Evolutionary conservation across 2,329 filamentous ascomycete species (phyloP).

Genomic region (Microcyclospora pomicola): DNA sequence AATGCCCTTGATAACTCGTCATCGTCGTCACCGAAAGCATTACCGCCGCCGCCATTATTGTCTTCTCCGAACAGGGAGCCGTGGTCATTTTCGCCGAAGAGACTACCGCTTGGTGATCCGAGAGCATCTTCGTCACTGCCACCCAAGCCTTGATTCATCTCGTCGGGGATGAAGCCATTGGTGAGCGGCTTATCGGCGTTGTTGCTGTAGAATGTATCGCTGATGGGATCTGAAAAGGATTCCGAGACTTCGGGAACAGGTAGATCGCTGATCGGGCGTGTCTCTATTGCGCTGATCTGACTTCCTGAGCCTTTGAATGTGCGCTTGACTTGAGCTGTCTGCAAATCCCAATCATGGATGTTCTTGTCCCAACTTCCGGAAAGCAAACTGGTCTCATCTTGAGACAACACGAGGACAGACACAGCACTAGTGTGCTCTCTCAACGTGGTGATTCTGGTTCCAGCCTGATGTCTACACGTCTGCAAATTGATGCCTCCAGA

Average conservation of each 20-base stretch:
- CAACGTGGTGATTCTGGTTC: conserved; percentile 70
- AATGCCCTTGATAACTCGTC: conserved; percentile 69
- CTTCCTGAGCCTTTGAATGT: conserved; percentile 63
- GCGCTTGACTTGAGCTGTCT: conserved; percentile 64
- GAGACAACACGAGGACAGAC: conserved; percentile 66
- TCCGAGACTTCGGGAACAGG: conserved; percentile 61
- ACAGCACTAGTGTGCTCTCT: conserved; percentile 83
- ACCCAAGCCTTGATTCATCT: conserved; percentile 6
- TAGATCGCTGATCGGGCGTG: conserved; percentile 61
- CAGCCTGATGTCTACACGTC: conserved; percentile 86
- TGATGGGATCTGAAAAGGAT: conserved; percentile 45
- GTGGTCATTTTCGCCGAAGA: conserved; percentile 66
- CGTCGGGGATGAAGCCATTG: conserved; percentile 19
- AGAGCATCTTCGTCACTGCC: conserved; percentile 42
- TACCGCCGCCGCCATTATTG: conserved; percentile 31
- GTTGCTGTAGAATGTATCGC: conserved; percentile 58
- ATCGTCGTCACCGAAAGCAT: conserved; percentile 64
- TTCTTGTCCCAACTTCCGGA: conserved; percentile 96
- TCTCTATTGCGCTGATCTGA: conserved; percentile 80
- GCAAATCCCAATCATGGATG: conserved; percentile 87
- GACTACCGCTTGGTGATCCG: conserved; percentile 58
- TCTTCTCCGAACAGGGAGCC: conserved; percentile 69
- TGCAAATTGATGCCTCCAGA: conserved; percentile 88
- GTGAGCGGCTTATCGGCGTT: conserved; percentile 45
- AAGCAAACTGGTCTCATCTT: conserved; percentile 74